Conservation (phyloP, 208 protist species). For the Acanthamoeba sp. region DNA sequence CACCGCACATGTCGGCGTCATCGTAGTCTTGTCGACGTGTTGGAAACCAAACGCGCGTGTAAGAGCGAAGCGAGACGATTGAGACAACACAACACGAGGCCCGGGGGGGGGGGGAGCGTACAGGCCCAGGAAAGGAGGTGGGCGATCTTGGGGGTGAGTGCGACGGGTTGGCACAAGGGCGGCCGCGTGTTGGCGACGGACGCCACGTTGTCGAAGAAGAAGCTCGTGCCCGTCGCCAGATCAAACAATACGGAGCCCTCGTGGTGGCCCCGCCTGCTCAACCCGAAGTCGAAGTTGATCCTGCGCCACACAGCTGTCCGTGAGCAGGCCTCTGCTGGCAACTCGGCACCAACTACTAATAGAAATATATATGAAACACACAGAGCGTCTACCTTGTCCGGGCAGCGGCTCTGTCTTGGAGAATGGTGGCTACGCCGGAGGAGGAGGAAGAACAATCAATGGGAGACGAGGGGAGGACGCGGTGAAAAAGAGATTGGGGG, state of each 20-base stretch:
- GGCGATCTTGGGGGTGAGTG: not conserved
- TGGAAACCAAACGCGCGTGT: not conserved
- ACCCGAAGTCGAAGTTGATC: not conserved
- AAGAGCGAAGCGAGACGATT: too few species aligned
- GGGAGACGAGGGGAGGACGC: not conserved
- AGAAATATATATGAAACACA: too few species aligned
- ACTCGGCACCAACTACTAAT: too few species aligned
- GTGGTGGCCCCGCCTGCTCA: not conserved
- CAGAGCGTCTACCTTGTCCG: not conserved
- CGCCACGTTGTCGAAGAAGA: not conserved
- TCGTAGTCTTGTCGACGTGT: not conserved
- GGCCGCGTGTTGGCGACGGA: not conserved
- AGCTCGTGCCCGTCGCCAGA: not conserved
- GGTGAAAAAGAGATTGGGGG: not conserved
- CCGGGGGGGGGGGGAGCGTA: not conserved
- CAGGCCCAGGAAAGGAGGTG: constrained; percentile 12
- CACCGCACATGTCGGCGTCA: not conserved
- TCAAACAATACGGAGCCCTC: not conserved
- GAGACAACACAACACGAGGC: too few species aligned
- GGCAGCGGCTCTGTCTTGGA: not conserved
- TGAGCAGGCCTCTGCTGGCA: too few species aligned
- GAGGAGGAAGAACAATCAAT: not conserved
- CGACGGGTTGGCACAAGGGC: not conserved
- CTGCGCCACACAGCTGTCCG: too few species aligned
- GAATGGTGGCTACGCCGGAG: not conserved